Conservation (phyloP, 2,329 filamentous ascomycete genomes). For the Phaeosphaeriaceae sp. region DNA sequence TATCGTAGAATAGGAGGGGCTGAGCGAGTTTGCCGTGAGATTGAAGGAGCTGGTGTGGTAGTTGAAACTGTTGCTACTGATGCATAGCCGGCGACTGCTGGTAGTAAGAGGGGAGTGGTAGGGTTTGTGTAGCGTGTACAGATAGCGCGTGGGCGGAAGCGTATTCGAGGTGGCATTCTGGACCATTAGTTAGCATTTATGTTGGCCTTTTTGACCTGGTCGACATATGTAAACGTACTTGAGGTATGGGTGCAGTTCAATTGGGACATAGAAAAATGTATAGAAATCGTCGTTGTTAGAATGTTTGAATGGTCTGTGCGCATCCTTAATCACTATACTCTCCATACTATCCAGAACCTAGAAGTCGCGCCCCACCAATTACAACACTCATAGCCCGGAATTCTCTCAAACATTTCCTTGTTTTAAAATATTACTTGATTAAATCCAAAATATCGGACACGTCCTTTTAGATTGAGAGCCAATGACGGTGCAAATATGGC, state of each 20-base stretch:
- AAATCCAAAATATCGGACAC: not conserved
- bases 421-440: not conserved
- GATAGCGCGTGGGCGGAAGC: slow-evolving; percentile 39
- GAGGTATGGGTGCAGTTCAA: slow-evolving; percentile 32
- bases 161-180: slow-evolving; percentile 50
- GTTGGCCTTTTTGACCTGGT: not conserved
- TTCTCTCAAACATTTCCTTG: not conserved
- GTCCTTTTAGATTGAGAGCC: slow-evolving; percentile 8
- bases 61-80: slow-evolving; percentile 58
- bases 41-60: slow-evolving; percentile 60
- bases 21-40: slow-evolving; percentile 56
- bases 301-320: slow-evolving; percentile 34
- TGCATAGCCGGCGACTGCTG: slow-evolving; percentile 53
- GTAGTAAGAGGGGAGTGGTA: slow-evolving; percentile 35
- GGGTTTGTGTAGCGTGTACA: slow-evolving; percentile 33
- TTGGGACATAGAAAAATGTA: slow-evolving; percentile 25
- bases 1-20: slow-evolving; percentile 57
- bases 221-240: slow-evolving; percentile 25
- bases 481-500: slow-evolving; percentile 39
- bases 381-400: not conserved
- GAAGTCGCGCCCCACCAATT: slow-evolving; percentile 3
- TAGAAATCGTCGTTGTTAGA: slow-evolving; percentile 39
- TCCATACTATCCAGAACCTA: no score
- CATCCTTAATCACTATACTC: slow-evolving; percentile 14
- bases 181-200: slow-evolving; percentile 2